Base-by-base conservation (phyloP, 2,329 filamentous ascomycete genomes). In the Xylariaceae sp. region DNA sequence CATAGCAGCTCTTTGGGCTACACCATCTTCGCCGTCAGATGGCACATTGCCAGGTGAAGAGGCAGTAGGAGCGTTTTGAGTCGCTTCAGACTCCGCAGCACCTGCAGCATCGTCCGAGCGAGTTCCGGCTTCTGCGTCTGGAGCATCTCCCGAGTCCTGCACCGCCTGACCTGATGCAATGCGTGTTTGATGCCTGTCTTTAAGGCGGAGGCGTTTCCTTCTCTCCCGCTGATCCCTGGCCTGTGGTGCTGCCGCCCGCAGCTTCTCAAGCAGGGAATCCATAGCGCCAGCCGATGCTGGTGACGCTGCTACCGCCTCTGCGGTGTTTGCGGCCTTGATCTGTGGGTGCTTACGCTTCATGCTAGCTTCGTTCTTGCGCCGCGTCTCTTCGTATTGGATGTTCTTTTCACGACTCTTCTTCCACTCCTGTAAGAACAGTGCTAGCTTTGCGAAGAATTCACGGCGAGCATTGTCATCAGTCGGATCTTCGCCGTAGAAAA, bases 401-500 rank as follows among this genome's bases (percentile, higher is more conserved):
- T 97, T 99, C 87, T 97, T 97, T 67, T 95, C 90, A 66, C 87
- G 86, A 37, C 92, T 96, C 83, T 88, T 93, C 88, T 93, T 96
- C 90, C 94, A 99, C 73, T 97, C 94, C 37, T 81, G 78, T 67
- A 99, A 84, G 78, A 99, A 99, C 57, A 86, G 81, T 17, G 93
- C 92, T 68, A 99, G 82, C 79, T 97, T 97, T 64, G 88, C 80
- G 72, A 99, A 99, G 82, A 99, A 99, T 67, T 97, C 92, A 63
- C 94, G 84, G 59, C 92, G 83, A n/a, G 92, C 89, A 70, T 91
- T 95, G 56, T 97, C 94, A 72, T 99, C 94, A 10, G 83, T 81
- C 45, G 89, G 87, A 71, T 99, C 94, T 77, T 99, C 94, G 65
- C 94, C 94, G 72, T 97, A 97, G 76, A 96, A 96, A 4, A 88